A percentile compares a stretch with the other conserved stretches of the same genome.
These are phyloP conservation scores for Aspergillus saccharolyticus DNA, from an alignment of 495 filamentous ascomycete genomes.

Conservation along the genomic window DNA sequence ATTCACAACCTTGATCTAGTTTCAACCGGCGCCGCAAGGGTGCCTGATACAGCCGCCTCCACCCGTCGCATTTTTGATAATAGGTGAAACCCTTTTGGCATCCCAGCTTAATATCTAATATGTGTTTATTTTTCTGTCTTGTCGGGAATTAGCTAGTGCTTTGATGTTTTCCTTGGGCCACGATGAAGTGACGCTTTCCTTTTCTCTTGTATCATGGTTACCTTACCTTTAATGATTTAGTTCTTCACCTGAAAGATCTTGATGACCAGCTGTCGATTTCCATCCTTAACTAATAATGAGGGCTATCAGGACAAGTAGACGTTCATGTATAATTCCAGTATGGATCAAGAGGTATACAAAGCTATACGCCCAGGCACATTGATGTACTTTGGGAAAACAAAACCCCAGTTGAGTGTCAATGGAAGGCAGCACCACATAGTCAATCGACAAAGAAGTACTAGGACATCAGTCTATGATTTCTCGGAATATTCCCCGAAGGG, in stretches of 20 bases:
- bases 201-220: neutral
- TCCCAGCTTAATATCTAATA: neutral
- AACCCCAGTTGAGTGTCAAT: too few species aligned
- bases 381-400: too few species aligned
- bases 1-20: conserved; percentile 57
- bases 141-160: neutral
- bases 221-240: neutral
- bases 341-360: too few species aligned
- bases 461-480: too few species aligned
- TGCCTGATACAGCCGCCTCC: neutral
- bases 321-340: too few species aligned
- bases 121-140: neutral
- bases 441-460: too few species aligned
- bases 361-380: too few species aligned
- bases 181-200: neutral
- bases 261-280: neutral
- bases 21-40: neutral
- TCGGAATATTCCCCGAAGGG: too few species aligned
- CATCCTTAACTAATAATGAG: too few species aligned
- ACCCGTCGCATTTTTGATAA: neutral
- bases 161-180: neutral
- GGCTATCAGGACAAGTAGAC: too few species aligned
- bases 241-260: neutral
- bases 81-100: neutral
- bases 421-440: too few species aligned